Base-by-base conservation (phyloP, 805 yeast genomes). In the Kuraishia piskuri region DNA sequence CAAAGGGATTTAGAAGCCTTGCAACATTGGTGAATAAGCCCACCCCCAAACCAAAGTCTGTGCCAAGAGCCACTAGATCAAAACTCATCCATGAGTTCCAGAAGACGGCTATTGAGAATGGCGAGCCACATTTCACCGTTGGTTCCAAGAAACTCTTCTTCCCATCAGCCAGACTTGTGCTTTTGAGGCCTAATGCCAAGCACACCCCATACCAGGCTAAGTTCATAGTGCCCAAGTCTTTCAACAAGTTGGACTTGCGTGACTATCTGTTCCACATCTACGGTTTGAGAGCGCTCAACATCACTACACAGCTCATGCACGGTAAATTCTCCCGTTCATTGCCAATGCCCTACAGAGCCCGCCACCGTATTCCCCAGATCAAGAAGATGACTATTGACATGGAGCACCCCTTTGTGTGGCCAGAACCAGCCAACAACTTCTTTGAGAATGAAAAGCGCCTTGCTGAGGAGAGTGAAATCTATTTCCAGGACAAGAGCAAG, bases 191-290 rank as follows among this genome's bases (percentile, higher is more conserved):
- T 47, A 88, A 88, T 63, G 97, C 98, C n/a, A 88, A 88, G 64
- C 96, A 89, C 70, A 88, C 97, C 0, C 99, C 99, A 50, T 91
- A 88, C 71, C 97, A 90, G 70, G 98, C 98, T 50, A 90, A 90
- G 68, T 94, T 94, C 70, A 82, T 88, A 58, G 99, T 95, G 20
- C 99, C 99, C 17, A 82, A 87, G 64, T 82, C 88, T 53, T 91
- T 94, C 77, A 94, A 94, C 75, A 92, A 91, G 68, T 76, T 94
- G 72, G 98, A 92, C 68, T 76, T 94, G 57, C 82, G 99, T 68
- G 99, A 94, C 71, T 94, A 94, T 65, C 75, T 94, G 57, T 94
- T 84, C 80, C 83, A 91, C 62, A 75, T 94, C 3, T 94, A 94
- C 64, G 97, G 96, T 1, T 76, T 94, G 56, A 78, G 97, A 61